Evolutionary conservation across 305 asterid genomes (phyloP), one percentile per base, ranked within the genome.

Genomic region (Solanum hybrid): DNA sequence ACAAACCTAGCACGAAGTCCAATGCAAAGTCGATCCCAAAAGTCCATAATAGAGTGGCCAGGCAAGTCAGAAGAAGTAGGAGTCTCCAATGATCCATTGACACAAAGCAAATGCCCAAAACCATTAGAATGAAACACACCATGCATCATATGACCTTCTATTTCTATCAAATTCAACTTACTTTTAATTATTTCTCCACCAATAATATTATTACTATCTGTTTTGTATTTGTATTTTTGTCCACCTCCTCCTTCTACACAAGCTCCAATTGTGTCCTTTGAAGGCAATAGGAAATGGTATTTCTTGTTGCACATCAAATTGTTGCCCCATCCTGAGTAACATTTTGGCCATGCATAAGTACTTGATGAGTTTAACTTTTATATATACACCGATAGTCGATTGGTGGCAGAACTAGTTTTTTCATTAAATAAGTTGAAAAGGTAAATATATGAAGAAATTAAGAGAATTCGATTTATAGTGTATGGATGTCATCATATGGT

Each of bases 81-180:
- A 29, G 92, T 90, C 89, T 96, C 98, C 4, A 93, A 92, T 72
- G 78, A 72, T 32, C 98, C 99, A 79, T 96, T 96, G 79, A 96
- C 91, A 93, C 95, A 96, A 33, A 96, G 95, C 96, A 97, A 92
- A 93, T 97, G 99, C 7, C 99, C 99, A 86, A 94, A 95, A 57
- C 99, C 99, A 41, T 97, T 96, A 85, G 98, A 93, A 93, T 97
- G 99, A 89, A 97, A 95, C 82, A 97, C 98, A 11, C 98, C 99
- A 90, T 97, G 99, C 93, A 97, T 89, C 88, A 92, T 92, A 80
- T 96, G 98, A 77, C 95, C 96, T 89, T 93, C 92, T 93, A 96
- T 89, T 83, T 94, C 98, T 79, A 95, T 91, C 93, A 94, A 91
- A 90, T 92, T 94, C 38, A 61, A 26, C 75, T 88, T 88, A 41